Evolutionary conservation across 164 flowering plant genomes (phyloP), one percentile per base, ranked within the genome.

Genomic region (Cinnamomum micranthum): DNA sequence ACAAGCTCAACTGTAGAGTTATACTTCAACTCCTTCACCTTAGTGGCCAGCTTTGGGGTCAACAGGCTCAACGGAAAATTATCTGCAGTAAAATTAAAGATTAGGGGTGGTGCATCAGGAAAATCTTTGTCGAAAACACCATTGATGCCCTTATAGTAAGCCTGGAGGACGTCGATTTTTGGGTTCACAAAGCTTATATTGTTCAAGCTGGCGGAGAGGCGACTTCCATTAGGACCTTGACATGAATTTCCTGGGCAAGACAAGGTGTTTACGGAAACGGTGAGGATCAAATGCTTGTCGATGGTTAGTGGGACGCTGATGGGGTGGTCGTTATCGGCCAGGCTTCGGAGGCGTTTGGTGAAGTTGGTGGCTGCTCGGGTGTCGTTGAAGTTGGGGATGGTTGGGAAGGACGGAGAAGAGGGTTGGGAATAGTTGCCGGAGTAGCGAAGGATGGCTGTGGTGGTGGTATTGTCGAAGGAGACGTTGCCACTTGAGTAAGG

Each of bases 171-270:
- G 59, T 82, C 88, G 19, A 83, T 77, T 0, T 68, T 7, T 0
- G 91, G 90, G 3, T 2, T 31, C 11, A 70, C 80, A 51, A 85
- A 90, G 73, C 86, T 87, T 7, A 85, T 74, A 81, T 90, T 88
- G 84, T 85, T 87, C 77, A 90, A 33, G 72, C 87, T 84, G 1
- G 92, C 84, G 2, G 89, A 73, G 0, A 86, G 55, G 2, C 85
- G 23, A 19, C 71, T 80, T 3, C 90, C 88, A 28, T 73, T 72
- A 0, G 87, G 85, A 1, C 89, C 89, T 2, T 27, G 51, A 33
- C 80, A 79, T 2, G 80, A 33, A 1, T 28, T 60, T 12, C 75
- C 28, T 4, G 62, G 14, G 67, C 82, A 80, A 1, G 65, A 76
- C 6, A 79, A 2, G 31, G 62, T 17, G 52, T 75, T 77, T 13